phyloP scores from a whole-genome alignment of 139 green algal species.

The Chlorella vulgaris region DNA sequence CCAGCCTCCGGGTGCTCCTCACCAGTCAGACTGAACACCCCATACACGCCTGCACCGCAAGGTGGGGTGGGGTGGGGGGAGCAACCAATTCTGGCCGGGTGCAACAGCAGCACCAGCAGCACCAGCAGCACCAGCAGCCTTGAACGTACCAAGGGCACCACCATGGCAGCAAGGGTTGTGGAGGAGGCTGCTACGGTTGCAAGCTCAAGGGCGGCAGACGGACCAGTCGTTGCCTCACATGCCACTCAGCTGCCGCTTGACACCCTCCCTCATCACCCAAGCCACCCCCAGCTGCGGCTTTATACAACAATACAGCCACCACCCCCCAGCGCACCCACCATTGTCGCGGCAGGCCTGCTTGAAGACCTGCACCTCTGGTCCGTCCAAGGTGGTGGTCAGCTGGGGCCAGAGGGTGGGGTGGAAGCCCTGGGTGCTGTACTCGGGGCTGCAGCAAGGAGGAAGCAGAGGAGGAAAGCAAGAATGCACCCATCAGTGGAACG shows the following conservation, averaged over 20 bases:
- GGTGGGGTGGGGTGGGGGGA: background rate
- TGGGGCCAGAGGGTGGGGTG: constrained; percentile 51
- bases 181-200: too few relatives aligned
- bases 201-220: too few relatives aligned
- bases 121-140: too few relatives aligned
- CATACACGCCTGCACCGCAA: constrained; percentile 42
- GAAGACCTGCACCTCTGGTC: constrained; percentile 52
- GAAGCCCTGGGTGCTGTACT: constrained; percentile 45
- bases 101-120: background rate
- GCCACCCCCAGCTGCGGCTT: background rate
- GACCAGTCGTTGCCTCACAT: too few relatives aligned
- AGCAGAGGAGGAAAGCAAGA: background rate
- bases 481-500: background rate
- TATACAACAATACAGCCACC: background rate
- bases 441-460: background rate
- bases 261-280: background rate
- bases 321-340: constrained; percentile 25
- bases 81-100: background rate
- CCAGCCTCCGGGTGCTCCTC: constrained; percentile 45
- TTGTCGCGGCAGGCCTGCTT: constrained; percentile 51
- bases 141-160: too few relatives aligned
- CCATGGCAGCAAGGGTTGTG: too few relatives aligned
- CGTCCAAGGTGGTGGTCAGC: constrained; percentile 55
- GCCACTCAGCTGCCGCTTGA: too few relatives aligned
- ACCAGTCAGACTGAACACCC: constrained; percentile 60